A percentile compares a stretch with the other conserved stretches of the same genome.
phyloP scores from a whole-genome alignment of 2,329 filamentous ascomycete species.

The Pseudocercospora eumusae region DNA sequence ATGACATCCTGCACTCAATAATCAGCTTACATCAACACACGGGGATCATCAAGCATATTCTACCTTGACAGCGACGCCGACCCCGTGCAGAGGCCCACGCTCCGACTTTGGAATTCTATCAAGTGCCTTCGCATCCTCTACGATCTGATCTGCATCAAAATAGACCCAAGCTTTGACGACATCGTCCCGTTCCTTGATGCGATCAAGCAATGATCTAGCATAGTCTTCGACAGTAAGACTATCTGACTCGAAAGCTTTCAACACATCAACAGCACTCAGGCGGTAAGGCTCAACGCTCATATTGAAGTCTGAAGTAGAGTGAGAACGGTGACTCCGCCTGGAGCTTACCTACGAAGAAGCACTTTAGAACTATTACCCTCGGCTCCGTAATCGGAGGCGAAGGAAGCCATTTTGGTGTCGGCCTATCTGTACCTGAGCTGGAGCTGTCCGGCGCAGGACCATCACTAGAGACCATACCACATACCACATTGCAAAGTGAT shows the following conservation, averaged over 20 bases:
- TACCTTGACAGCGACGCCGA: conserved; percentile 59
- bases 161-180: conserved; percentile 56
- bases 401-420: not conserved
- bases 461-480: not conserved
- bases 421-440: not conserved
- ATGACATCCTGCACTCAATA: conserved; percentile 52
- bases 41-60: not conserved
- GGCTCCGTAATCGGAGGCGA: conserved; percentile 15
- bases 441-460: not conserved
- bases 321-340: not conserved
- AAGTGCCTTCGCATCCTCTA: conserved; percentile 53
- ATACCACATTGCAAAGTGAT: not conserved
- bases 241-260: conserved; percentile 43
- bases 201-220: conserved; percentile 50
- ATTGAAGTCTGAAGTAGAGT: not conserved
- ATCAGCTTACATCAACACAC: not conserved
- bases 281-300: conserved; percentile 25
- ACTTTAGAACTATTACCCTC: conserved; percentile 5
- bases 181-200: conserved; percentile 49
- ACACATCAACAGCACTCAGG: conserved; percentile 49
- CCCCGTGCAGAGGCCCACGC: conserved; percentile 59
- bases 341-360: conserved; percentile 18
- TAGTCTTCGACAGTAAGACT: conserved; percentile 54
- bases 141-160: conserved; percentile 50
- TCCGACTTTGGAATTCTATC: conserved; percentile 52